Percentiles rank a stretch among this genome's conserved stretches.
These are phyloP conservation scores for Fusarium phyllophilum DNA, from an alignment of 2,329 filamentous ascomycete species.

Conservation along the genomic window DNA sequence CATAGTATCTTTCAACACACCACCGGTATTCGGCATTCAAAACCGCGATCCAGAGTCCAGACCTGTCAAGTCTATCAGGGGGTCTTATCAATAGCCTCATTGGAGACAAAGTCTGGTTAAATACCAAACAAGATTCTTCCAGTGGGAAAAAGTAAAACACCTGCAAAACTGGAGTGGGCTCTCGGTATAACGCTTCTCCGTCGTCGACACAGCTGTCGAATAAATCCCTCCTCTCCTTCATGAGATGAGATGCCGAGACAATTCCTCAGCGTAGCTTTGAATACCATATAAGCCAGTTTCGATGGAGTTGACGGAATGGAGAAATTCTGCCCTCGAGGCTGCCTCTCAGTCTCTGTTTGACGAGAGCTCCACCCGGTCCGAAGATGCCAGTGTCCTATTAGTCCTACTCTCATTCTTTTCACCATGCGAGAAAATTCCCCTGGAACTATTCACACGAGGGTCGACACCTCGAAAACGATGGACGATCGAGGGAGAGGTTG, in stretches of 20 bases:
- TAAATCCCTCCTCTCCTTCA: constrained; percentile 11
- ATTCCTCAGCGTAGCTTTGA: background rate
- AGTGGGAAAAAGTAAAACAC: constrained; percentile 10
- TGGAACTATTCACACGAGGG: constrained; percentile 36
- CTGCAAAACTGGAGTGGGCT: constrained; percentile 10
- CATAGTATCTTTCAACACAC: constrained; percentile 21
- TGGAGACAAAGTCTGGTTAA: background rate
- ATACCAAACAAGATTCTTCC: background rate
- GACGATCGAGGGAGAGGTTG: constrained; percentile 31
- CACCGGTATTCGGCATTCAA: constrained; percentile 29
- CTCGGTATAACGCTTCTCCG: constrained; percentile 8
- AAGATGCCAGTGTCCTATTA: constrained; percentile 34
- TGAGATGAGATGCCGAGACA: background rate
- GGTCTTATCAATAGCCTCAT: background rate
- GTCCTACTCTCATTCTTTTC: constrained; percentile 38
- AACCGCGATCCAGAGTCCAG: constrained; percentile 7
- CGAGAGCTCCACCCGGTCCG: constrained; percentile 16
- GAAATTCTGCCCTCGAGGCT: constrained; percentile 31
- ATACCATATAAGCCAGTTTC: background rate
- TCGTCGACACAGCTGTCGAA: constrained; percentile 8
- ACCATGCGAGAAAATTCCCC: constrained; percentile 28
- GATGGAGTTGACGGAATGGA: constrained; percentile 31
- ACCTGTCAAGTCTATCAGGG: background rate
- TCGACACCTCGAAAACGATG: constrained; percentile 40
- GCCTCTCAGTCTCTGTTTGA: constrained; percentile 25